Conservation (phyloP, 768 basidiomycete species). For the Tricholoma matsutake region DNA sequence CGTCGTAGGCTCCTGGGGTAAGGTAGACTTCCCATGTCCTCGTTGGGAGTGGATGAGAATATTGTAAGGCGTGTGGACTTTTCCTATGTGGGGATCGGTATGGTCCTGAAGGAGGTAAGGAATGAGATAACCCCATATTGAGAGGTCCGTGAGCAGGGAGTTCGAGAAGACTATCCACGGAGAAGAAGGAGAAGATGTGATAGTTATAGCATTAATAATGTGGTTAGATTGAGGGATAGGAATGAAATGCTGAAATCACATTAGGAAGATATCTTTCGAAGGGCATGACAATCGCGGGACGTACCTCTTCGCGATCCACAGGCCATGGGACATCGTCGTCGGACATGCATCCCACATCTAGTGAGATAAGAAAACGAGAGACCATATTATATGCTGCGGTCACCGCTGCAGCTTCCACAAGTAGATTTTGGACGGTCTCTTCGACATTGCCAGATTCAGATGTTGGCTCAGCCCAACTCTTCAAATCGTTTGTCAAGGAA, state of each 20-base stretch:
- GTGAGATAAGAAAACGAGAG: conserved; percentile 58
- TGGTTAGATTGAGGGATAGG: conserved; percentile 29
- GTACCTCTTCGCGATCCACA: conserved; percentile 42
- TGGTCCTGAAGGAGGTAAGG: conserved; percentile 34
- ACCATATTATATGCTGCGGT: conserved; percentile 67
- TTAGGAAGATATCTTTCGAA: neutral
- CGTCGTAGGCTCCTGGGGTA: conserved; percentile 27
- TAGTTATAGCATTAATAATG: conserved; percentile 40
- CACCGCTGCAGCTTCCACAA: conserved; percentile 53
- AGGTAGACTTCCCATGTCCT: conserved; percentile 48
- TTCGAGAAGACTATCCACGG: conserved; percentile 53
- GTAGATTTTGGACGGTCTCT: conserved; percentile 37
- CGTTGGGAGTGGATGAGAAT: conserved; percentile 50
- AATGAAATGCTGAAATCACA: conserved; percentile 34
- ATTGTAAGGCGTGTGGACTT: conserved; percentile 34
- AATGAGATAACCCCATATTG: conserved; percentile 46
- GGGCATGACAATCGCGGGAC: neutral
- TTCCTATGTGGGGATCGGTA: conserved; percentile 13
- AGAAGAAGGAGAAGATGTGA: conserved; percentile 35
- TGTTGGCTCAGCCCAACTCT: conserved; percentile 17
- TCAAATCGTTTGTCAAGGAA: conserved; percentile 38
- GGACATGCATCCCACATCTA: conserved; percentile 56
- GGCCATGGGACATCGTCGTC: conserved; percentile 49
- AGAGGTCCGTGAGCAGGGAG: conserved; percentile 44
- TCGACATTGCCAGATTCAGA: conserved; percentile 21